Conservation (phyloP, 768 basidiomycete genomes). For the Thelephora ganbajun region DNA sequence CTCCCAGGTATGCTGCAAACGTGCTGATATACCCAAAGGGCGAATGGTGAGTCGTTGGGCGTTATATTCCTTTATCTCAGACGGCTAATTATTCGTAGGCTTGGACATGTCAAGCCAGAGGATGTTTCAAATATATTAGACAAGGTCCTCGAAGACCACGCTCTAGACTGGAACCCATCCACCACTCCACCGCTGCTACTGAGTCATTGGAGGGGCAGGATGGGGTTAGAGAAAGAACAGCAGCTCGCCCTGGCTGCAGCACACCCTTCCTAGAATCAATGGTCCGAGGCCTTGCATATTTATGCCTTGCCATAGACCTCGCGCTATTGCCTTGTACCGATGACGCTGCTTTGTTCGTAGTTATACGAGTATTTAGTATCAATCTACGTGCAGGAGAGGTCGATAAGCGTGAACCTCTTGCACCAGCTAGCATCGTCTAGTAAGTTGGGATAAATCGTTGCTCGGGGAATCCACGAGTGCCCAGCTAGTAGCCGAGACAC, state of each 20-base stretch:
- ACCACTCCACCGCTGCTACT: conserved; percentile 26
- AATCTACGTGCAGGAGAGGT: too few species aligned
- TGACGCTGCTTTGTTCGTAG: too few species aligned
- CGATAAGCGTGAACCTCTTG: too few species aligned
- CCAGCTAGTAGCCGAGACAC: too few species aligned
- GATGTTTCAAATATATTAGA: conserved; percentile 44
- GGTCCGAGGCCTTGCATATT: too few species aligned
- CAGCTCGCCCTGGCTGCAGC: conserved; percentile 25
- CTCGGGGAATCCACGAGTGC: too few species aligned
- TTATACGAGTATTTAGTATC: too few species aligned
- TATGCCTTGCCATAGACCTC: too few species aligned
- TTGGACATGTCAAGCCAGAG: conserved; percentile 43
- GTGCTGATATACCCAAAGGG: conserved; percentile 54
- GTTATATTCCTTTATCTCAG: background rate
- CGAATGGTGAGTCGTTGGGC: conserved; percentile 40
- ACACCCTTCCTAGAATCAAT: too few species aligned
- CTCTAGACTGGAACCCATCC: conserved; percentile 2
- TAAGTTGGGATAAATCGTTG: too few species aligned
- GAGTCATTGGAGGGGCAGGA: conserved; percentile 56
- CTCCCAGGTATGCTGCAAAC: conserved; percentile 51
- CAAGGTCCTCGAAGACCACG: conserved; percentile 23
- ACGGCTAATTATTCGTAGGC: conserved; percentile 23
- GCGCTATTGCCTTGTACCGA: too few species aligned
- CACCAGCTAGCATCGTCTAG: too few species aligned
- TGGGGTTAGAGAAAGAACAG: conserved; percentile 47